phyloP scores from a whole-genome alignment of 305 asterid species.

The Fraxinus platypoda region DNA sequence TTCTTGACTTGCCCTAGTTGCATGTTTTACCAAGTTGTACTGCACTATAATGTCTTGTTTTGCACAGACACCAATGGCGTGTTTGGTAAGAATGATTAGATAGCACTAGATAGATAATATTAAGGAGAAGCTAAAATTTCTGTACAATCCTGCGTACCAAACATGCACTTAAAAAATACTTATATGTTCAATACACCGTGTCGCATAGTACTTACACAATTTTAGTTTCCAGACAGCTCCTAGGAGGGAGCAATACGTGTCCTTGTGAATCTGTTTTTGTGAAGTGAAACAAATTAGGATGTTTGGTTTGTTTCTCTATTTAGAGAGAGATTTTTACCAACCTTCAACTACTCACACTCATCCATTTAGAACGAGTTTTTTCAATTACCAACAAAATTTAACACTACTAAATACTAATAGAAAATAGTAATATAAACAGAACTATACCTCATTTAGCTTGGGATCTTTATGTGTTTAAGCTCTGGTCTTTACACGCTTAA shows the following conservation, averaged over 20 bases:
- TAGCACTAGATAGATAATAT: no score
- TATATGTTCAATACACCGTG: neutral
- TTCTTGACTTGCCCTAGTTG: neutral
- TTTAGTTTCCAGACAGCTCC: neutral
- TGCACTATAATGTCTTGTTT: neutral
- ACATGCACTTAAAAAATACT: neutral
- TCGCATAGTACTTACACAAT: no score
- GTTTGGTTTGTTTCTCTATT: neutral
- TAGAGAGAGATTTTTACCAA: neutral
- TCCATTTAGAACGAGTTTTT: slow-evolving; percentile 25
- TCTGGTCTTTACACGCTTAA: neutral
- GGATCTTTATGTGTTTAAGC: neutral
- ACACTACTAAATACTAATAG: neutral
- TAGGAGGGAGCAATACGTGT: neutral
- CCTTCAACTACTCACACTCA: slow-evolving; percentile 21
- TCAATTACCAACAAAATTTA: slow-evolving; percentile 25
- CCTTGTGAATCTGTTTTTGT: no score
- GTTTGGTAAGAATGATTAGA: neutral
- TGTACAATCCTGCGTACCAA: neutral
- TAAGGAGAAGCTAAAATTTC: neutral
- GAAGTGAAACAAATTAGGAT: neutral
- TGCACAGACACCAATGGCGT: neutral
- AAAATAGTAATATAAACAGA: slow-evolving; percentile 22
- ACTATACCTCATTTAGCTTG: neutral
- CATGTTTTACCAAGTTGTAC: neutral